Conservation (phyloP, 2,329 filamentous ascomycete species). For the Raffaelea deltoideospora region DNA sequence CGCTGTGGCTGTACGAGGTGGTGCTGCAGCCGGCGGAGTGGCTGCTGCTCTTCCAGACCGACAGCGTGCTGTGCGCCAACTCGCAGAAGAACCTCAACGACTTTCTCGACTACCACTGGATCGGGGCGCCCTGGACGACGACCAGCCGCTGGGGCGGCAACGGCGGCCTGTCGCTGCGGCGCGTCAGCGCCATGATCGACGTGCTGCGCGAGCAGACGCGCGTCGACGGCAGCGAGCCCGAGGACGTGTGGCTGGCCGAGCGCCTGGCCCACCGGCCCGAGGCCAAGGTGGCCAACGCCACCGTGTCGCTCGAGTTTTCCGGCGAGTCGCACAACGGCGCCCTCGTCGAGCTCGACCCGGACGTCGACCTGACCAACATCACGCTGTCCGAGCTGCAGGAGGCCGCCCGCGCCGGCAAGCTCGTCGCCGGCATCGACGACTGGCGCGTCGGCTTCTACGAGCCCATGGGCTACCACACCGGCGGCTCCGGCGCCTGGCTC, state of each 20-base stretch:
- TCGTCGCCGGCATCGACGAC: conserved; percentile 28
- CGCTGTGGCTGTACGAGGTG: conserved; percentile 33
- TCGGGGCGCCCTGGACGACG: conserved; percentile 33
- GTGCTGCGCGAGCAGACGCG: conserved; percentile 32
- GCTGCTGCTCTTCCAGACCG: conserved; percentile 38
- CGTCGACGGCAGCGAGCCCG: conserved; percentile 27
- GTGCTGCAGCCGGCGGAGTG: conserved; percentile 34
- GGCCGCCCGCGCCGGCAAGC: conserved; percentile 16
- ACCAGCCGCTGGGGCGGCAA: conserved; percentile 30
- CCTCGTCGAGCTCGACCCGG: conserved; percentile 8
- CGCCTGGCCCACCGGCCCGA: conserved; percentile 33
- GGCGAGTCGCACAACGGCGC: conserved; percentile 30
- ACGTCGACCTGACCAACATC: conserved; percentile 10
- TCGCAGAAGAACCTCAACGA: conserved; percentile 29
- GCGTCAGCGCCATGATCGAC: conserved; percentile 37
- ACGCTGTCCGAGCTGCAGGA: conserved; percentile 12
- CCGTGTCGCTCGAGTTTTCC: conserved; percentile 30
- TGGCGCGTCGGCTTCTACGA: conserved; percentile 38
- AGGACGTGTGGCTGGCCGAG: conserved; percentile 41
- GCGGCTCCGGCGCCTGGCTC: conserved; percentile 29
- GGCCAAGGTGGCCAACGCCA: conserved; percentile 35
- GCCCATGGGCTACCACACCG: conserved; percentile 44
- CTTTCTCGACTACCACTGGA: conserved; percentile 37
- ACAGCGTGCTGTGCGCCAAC: conserved; percentile 41
- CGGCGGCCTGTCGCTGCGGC: conserved; percentile 35